Evolutionary conservation across 2,329 filamentous ascomycete species (phyloP), one percentile per base, ranked within the genome.

Genomic region (Davidsoniella australis): DNA sequence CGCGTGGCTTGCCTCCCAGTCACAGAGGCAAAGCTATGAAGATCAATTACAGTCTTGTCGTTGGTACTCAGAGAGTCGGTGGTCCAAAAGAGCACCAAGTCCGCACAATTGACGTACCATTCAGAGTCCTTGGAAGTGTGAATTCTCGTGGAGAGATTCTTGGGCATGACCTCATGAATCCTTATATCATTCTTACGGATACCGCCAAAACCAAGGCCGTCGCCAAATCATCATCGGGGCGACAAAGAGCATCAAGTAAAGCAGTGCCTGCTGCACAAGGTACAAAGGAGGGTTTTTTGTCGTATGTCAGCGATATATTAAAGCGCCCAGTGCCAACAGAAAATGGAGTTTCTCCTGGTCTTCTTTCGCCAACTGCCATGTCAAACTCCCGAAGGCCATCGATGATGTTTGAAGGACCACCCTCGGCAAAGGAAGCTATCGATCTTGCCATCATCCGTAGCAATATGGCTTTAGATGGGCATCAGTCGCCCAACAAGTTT

Each of bases 11-110:
- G n/a, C 91, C 91, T 18, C 89, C 91, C 5, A 86, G 79, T 12
- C 85, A 96, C 61, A 82, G 82, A 57, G 91, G 91, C 9, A 88
- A 91, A 60, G 85, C 86, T 1, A 91, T 95, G 60, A 96, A 96
- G 64, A 88, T 95, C 45, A 76, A 79, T 2, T 98, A 98, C 66
- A 85, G 84, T 60, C 69, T 98, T 10, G 80, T 93, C 8, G 85
- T 98, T 55, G 89, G 89, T 41, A 94, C 89, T 0, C 91, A 98
- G 62, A 72, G 88, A 54, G 80, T 85, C 1, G 85, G 85, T 8
- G 82, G 80, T 12, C 72, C 75, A 20, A 82, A 78, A 56, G 84
- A 87, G 57, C 80, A 89, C 55, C 85, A 86, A 57, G 80, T 96
- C 42, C 85, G 82, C 57, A 85, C 86, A n/a, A 82, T 95, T 40